Evolutionary conservation across 2,329 filamentous ascomycete species (phyloP), one percentile per base, ranked within the genome.

Genomic region (Trichoderma guizhouense): DNA sequence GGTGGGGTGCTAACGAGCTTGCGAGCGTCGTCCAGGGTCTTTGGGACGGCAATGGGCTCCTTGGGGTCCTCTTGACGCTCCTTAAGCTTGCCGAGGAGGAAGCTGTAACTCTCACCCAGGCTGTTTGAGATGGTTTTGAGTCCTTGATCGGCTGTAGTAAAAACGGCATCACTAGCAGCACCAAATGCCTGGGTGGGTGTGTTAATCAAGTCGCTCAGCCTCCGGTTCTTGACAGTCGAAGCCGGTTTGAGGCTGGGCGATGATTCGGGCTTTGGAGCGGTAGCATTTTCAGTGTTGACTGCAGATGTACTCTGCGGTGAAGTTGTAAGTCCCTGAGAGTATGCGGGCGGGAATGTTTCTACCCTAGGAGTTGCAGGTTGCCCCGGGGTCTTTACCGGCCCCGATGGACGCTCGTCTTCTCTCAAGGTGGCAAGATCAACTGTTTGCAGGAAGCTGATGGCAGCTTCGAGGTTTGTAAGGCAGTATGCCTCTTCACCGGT

Each of bases 401-500:
- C 90, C 57, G 91, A 90, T 18, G 89, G 91, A 21, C 86, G 82
- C 79, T 97, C 94, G 74, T 97, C 93, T 7, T 91, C 91, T 67
- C 94, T 90, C 7, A 99, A 84, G 30, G 93, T 97, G 7, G 95
- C 93, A 28, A 99, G 86, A 79, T 99, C 96, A 32, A 99, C 96
- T 0, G 95, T 98, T 78, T 98, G 93, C 15, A 99, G 84, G 78
- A 99, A 99, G 67, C 92, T 95, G 71, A 98, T 94, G 72, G 95
- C 93, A 21, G 96, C 96, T 81, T 99, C 96, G 1, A 99, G 87
- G 76, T 97, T 99, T 53, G 97, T 98, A 71, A 99, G 85, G 78
- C 96, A 98, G 81, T 99, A 99, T 1, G 96, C 95, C 14, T 95
- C 92, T 82, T 99, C 96, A 18, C 96, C 96, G 71, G 97, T 94